Conservation (phyloP, 108 stramenopile genomes). For the Cyclotella sp. region DNA sequence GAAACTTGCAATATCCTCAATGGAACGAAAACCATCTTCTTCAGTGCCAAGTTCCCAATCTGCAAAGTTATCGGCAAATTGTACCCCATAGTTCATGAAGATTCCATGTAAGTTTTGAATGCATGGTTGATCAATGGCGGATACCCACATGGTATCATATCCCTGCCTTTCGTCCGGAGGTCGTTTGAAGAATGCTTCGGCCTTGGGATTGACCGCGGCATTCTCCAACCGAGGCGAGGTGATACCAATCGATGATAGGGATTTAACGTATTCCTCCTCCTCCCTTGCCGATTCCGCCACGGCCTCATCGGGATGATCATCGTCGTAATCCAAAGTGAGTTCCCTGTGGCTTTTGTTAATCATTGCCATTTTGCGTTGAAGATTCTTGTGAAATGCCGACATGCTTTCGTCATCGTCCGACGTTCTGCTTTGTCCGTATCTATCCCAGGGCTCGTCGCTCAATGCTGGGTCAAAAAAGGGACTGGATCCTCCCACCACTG, state of each 20-base stretch:
- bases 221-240: slow-evolving; percentile 65
- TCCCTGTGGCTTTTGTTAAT: slow-evolving; percentile 40
- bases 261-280: slow-evolving; percentile 65
- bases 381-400: slow-evolving; percentile 38
- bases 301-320: slow-evolving; percentile 52
- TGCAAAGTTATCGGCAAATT: slow-evolving; percentile 89
- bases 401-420: slow-evolving; percentile 36
- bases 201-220: slow-evolving; percentile 68
- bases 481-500: slow-evolving; percentile 51
- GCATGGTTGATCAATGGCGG: slow-evolving; percentile 79
- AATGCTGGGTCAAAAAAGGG: slow-evolving; percentile 47
- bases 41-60: slow-evolving; percentile 72
- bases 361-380: slow-evolving; percentile 50
- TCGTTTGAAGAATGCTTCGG: slow-evolving; percentile 69
- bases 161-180: slow-evolving; percentile 72
- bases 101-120: slow-evolving; percentile 68
- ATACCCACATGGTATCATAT: slow-evolving; percentile 81
- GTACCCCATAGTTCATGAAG: slow-evolving; percentile 83
- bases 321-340: slow-evolving; percentile 52
- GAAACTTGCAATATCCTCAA: slow-evolving; percentile 85
- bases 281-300: slow-evolving; percentile 28
- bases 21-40: slow-evolving; percentile 67
- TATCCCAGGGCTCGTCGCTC: slow-evolving; percentile 84
- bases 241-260: slow-evolving; percentile 56
- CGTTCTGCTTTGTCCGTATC: slow-evolving; percentile 49